A percentile compares a stretch with the other conserved stretches of the same genome.
These are phyloP conservation scores for Microstegium vimineum DNA, from an alignment of 176 grass and related monocot species.

Conservation along the genomic window DNA sequence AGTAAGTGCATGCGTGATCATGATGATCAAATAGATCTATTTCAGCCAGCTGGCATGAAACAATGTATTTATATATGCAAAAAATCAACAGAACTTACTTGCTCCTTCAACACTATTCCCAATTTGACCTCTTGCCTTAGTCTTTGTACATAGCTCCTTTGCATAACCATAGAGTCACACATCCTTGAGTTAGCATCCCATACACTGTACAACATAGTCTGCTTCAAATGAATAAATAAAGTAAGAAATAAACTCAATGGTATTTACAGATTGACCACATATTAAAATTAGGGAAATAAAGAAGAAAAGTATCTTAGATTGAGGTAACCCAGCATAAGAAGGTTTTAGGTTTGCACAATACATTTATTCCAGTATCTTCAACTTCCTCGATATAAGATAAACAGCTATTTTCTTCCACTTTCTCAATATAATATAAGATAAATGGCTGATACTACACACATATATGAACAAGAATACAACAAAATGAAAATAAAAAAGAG, in stretches of 20 bases:
- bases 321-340: neutral
- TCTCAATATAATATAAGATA: neutral
- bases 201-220: slow-evolving; percentile 71
- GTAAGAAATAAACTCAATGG: slow-evolving; percentile 30
- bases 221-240: slow-evolving; percentile 53
- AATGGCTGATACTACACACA: neutral
- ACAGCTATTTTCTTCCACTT: neutral
- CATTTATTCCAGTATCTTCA: neutral
- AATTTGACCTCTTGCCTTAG: slow-evolving; percentile 67
- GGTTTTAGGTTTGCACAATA: neutral
- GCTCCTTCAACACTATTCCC: slow-evolving; percentile 55
- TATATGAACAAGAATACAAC: slow-evolving; percentile 4
- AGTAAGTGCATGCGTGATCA: neutral
- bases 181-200: slow-evolving; percentile 59
- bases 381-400: neutral
- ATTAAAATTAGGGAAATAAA: neutral
- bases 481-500: neutral
- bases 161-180: slow-evolving; percentile 61
- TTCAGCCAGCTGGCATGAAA: neutral
- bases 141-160: slow-evolving; percentile 60
- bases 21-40: neutral
- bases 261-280: neutral
- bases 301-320: neutral
- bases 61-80: neutral
- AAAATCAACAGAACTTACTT: slow-evolving; percentile 61